Evolutionary conservation across 2,329 filamentous ascomycete species (phyloP).

Genomic region (Fonsecaea nubica): DNA sequence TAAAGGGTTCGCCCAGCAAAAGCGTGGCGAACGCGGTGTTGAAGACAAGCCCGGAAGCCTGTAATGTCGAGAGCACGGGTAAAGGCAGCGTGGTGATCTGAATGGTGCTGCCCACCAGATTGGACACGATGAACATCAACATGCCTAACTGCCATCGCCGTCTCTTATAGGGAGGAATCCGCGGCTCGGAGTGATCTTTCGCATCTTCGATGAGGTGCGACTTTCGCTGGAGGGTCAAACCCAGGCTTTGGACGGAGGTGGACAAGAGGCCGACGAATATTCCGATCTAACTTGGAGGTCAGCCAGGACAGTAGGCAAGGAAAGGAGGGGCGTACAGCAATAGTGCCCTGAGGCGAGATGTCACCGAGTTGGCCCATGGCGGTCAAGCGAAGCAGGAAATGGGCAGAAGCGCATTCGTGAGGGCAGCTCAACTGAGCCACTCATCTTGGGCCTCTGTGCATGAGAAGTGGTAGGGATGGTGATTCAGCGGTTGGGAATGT

Average conservation of each 20-base stretch:
- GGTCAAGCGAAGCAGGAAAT: slow-evolving; percentile 13
- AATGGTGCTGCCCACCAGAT: slow-evolving; percentile 91
- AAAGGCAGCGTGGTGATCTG: slow-evolving; percentile 96
- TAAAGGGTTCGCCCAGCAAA: slow-evolving; percentile 92
- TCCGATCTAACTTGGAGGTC: slow-evolving; percentile 69
- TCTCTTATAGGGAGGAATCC: slow-evolving; percentile 85
- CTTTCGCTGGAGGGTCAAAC: slow-evolving; percentile 94
- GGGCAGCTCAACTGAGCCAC: slow-evolving; percentile 23
- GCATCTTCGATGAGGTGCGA: slow-evolving; percentile 98
- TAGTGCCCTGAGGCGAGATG: slow-evolving; percentile 77
- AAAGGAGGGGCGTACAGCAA: slow-evolving; percentile 65
- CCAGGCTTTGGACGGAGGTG: slow-evolving; percentile 92
- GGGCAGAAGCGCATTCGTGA: slow-evolving; percentile 27
- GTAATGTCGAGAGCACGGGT: slow-evolving; percentile 90
- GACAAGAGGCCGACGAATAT: slow-evolving; percentile 92
- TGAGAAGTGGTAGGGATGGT: slow-evolving; percentile 18
- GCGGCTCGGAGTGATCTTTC: slow-evolving; percentile 77
- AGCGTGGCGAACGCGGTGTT: slow-evolving; percentile 97
- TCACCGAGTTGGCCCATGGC: slow-evolving; percentile 74
- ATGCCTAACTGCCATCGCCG: slow-evolving; percentile 95
- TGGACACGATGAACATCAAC: slow-evolving; percentile 95
- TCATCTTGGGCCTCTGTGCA: slow-evolving; percentile 30
- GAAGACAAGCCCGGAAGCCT: slow-evolving; percentile 95
- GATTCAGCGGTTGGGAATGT: neutral
- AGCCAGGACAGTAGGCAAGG: neutral